These are phyloP conservation scores for Dryadomyces sulphureus DNA, from an alignment of 2,329 filamentous ascomycete species.

Conservation along the genomic window DNA sequence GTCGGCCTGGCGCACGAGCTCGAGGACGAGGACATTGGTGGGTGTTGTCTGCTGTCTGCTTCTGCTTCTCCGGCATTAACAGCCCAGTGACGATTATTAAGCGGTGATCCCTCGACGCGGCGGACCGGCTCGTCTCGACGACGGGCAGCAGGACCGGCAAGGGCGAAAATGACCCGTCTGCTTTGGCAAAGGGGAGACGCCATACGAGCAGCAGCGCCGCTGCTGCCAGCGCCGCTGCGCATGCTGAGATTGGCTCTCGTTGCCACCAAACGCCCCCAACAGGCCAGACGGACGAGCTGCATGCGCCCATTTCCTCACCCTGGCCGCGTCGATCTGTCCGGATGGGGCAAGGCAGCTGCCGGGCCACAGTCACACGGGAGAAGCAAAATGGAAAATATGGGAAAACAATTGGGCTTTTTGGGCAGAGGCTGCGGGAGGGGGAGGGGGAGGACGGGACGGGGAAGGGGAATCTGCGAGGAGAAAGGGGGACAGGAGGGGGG, in stretches of 20 bases:
- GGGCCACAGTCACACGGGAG: background rate
- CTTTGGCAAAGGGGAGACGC: background rate
- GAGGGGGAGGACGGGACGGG: background rate
- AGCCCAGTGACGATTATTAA: slow-evolving; percentile 56
- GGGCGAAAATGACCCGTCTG: background rate
- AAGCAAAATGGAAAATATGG: background rate
- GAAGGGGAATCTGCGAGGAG: background rate
- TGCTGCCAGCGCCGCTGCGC: background rate
- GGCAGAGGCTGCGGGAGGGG: background rate
- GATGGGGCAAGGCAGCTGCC: background rate
- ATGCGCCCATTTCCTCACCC: background rate
- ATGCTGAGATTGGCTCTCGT: background rate
- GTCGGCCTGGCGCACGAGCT: slow-evolving; percentile 85
- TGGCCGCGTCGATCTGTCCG: background rate
- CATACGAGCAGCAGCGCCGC: background rate
- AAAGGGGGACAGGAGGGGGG: background rate
- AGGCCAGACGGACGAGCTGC: no score
- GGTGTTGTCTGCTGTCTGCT: no score
- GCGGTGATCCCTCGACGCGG: slow-evolving; percentile 33
- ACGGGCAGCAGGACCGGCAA: background rate
- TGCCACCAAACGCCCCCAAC: background rate
- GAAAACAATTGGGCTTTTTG: background rate
- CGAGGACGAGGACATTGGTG: slow-evolving; percentile 93
- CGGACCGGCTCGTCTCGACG: background rate
- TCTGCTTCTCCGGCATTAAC: no score